Percentiles rank a stretch among this genome's conserved stretches.
phyloP scores from a whole-genome alignment of 768 basidiomycete species.

The Termitomyces sp. region DNA sequence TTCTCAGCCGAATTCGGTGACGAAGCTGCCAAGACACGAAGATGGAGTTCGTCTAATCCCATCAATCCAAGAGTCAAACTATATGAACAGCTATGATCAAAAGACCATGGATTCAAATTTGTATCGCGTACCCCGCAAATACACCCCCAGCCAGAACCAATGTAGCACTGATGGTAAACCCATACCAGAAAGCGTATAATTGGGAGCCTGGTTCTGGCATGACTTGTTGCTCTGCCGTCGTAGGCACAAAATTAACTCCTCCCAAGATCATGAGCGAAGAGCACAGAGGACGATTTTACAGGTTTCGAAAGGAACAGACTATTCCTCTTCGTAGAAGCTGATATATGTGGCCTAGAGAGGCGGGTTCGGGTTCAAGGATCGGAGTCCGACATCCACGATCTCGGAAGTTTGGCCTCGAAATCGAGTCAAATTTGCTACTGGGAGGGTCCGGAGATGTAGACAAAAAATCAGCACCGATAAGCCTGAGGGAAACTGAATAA shows the following conservation, averaged over 20 bases:
- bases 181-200: slow-evolving; percentile 64
- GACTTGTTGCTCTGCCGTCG: background rate
- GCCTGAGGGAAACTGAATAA: background rate
- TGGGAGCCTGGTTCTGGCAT: slow-evolving; percentile 38
- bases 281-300: too few species aligned
- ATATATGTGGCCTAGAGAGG: background rate
- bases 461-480: background rate
- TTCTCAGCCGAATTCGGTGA: slow-evolving; percentile 71
- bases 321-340: background rate
- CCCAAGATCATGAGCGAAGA: background rate
- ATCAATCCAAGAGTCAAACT: slow-evolving; percentile 90
- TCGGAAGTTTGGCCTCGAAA: background rate
- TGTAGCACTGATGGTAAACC: slow-evolving; percentile 58
- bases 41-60: slow-evolving; percentile 92
- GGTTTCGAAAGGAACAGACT: too few species aligned
- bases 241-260: background rate
- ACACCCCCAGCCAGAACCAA: slow-evolving; percentile 87
- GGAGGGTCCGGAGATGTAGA: background rate
- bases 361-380: background rate
- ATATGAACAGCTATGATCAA: background rate
- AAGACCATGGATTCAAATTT: background rate
- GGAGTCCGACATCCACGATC: background rate
- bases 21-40: slow-evolving; percentile 79
- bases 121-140: slow-evolving; percentile 75
- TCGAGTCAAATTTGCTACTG: slow-evolving; percentile 1